phyloP scores from a whole-genome alignment of 345 rosid species.

The Ceriops zippeliana region DNA sequence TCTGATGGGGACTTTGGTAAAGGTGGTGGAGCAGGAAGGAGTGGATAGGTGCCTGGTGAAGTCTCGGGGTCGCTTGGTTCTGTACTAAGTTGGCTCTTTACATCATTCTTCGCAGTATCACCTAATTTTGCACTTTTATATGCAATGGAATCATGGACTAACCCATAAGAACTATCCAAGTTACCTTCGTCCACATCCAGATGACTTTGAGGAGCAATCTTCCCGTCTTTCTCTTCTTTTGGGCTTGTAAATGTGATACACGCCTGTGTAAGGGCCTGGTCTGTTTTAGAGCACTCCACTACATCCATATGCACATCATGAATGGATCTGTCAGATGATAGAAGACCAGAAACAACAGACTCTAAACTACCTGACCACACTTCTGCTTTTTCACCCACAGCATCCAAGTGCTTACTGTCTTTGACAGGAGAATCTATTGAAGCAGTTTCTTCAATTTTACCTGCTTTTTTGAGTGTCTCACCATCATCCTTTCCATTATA shows the following conservation, averaged over 20 bases:
- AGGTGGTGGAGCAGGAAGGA: slow-evolving; percentile 55
- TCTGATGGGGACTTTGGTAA: slow-evolving; percentile 88
- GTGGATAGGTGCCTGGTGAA: slow-evolving; percentile 17
- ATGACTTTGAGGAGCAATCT: slow-evolving; percentile 4
- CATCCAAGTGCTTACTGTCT: slow-evolving; percentile 22
- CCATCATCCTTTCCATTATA: slow-evolving; percentile 13
- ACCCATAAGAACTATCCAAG: neutral
- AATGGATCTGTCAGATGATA: slow-evolving; percentile 20
- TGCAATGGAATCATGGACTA: neutral
- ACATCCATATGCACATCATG: slow-evolving; percentile 11
- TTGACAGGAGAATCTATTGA: slow-evolving; percentile 23
- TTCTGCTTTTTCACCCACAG: slow-evolving; percentile 13
- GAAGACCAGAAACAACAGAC: slow-evolving; percentile 21
- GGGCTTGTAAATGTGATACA: slow-evolving; percentile 16
- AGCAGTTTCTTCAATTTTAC: slow-evolving; percentile 31
- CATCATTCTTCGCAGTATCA: slow-evolving; percentile 8
- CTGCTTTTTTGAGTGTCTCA: slow-evolving; percentile 13
- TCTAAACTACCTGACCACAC: slow-evolving; percentile 16
- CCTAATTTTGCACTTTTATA: neutral
- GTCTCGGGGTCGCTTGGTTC: slow-evolving; percentile 29
- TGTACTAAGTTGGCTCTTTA: slow-evolving; percentile 27
- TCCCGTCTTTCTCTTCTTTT: slow-evolving; percentile 29
- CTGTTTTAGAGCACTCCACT: slow-evolving; percentile 13
- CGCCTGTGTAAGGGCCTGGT: slow-evolving; percentile 16
- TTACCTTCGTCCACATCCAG: neutral